Evolutionary conservation across 345 rosid species (phyloP), one percentile per base, ranked within the genome.

Genomic region (Salix koriyanagi): DNA sequence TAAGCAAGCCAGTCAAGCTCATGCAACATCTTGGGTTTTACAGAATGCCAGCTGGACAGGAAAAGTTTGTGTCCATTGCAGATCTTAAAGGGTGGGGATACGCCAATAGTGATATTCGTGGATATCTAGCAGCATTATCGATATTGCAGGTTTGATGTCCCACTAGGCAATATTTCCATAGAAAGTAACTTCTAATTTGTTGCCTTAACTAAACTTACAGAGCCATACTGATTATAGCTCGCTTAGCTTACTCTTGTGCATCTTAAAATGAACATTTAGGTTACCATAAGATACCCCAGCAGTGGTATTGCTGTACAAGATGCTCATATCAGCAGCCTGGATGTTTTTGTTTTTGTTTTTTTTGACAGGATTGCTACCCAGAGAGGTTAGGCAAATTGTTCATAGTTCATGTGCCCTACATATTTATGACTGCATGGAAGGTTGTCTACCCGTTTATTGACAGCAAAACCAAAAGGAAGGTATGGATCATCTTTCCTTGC

Each of bases 41-140:
- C 79, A 92, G 99, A 74, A 89, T 95, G 93, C 94, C 93, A 11
- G 76, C 72, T 73, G 98, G 97, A 65, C 77, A 90, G 86, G 98
- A 95, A 76, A 93, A 90, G 73, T 93, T 91, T 76, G 74, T 86
- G 70, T 28, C 75, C 41, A 89, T 93, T 28, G 97, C 71, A 54
- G 99, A 93, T 90, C 89, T 95, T 11, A 79, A 88, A 82, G 98
- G 93, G 61, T 93, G 99, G 99, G 98, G 96, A 78, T 93, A 93
- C 78, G 71, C 93, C 1, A 86, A 84, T 66, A 86, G 96, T 26
- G 98, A 96, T 72, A 71, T 91, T 76, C 91, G 92, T 9, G 98
- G 94, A 65, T 90, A 91, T 72, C 0, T 96, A 26, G 93, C 92
- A 36, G 81, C 90, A 66, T 85, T 93, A 28, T 85, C 96, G 8